Conservation (phyloP, 495 filamentous ascomycete genomes). For the Tetracladium setigerum region DNA sequence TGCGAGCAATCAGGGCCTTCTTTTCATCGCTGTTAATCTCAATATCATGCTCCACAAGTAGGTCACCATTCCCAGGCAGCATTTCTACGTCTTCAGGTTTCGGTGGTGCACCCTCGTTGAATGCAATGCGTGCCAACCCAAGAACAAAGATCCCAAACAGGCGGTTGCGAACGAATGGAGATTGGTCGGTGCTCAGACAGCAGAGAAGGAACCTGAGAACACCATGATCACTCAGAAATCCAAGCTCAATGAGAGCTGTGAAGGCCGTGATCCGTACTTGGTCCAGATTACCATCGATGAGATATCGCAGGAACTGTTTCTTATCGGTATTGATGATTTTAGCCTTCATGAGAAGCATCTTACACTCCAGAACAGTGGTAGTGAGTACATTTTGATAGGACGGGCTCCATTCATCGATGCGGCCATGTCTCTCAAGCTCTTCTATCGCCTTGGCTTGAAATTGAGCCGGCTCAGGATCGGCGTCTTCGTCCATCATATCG, state of each 20-base stretch:
- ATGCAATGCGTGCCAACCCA: conserved; percentile 71
- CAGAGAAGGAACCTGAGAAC: conserved; percentile 65
- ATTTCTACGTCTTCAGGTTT: conserved; percentile 12
- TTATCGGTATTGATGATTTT: conserved; percentile 53
- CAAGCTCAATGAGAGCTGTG: conserved; percentile 70
- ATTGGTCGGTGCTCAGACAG: conserved; percentile 66
- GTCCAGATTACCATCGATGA: conserved; percentile 68
- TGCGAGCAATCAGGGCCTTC: conserved; percentile 62
- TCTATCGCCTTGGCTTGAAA: conserved; percentile 66
- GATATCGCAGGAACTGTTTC: conserved; percentile 72
- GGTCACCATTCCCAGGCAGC: conserved; percentile 12
- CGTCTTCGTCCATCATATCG: conserved; percentile 47
- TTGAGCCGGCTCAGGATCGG: conserved; percentile 36
- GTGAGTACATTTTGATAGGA: conserved; percentile 92
- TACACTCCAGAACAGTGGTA: conserved; percentile 70
- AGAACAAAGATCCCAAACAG: conserved; percentile 60
- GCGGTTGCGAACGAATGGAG: conserved; percentile 67
- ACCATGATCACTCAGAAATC: conserved; percentile 52
- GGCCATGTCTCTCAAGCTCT: conserved; percentile 82
- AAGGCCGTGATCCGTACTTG: conserved; percentile 78
- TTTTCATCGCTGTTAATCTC: conserved; percentile 33
- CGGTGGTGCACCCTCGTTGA: conserved; percentile 48
- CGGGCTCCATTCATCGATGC: conserved; percentile 89
- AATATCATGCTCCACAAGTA: conserved; percentile 23
- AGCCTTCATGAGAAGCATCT: conserved; percentile 64